Base-by-base conservation (phyloP, 1,139 yeast genomes). In the Scheffersomyces quercinus region DNA sequence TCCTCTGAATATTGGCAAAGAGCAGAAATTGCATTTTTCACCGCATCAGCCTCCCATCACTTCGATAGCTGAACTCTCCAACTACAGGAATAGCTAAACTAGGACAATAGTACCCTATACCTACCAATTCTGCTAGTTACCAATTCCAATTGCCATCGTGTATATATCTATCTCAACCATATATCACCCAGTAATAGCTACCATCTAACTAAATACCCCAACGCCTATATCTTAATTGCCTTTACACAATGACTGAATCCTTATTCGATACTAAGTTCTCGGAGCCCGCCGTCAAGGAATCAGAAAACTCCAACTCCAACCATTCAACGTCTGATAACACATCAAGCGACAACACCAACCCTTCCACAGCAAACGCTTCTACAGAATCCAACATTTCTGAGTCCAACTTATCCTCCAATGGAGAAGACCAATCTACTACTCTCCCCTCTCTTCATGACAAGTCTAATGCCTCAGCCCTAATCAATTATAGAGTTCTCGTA, bases 401-500 rank as follows among this genome's bases (percentile, higher is more conserved):
- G 34, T 47, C 56, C 8, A 13, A 35, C 11, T 16, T 15, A 14
- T 14, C 40, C 9, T 10, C 35, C 7, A 43, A 39, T 28, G 40
- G 36, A 12, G 38, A 39, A 12, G 56, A 50, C 35, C 49, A 48
- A 26, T 52, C 62, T 28, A 58, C 64, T 29, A 45, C 56, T 28
- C 59, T 67, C 48, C 73, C 74, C 2, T 59, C 68, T 31, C 48
- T 66, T 41, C 59, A 59, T 35, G 68, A 65, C 42, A 58, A 54
- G 38, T 53, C 65, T 24, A 61, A 64, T 47, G 59, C 65, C 8
- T 56, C 67, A 11, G 70, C 75, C 5, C 69, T 79, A 44, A 76
- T 80, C 47, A 81, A 81, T 45, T 77, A 73, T 59, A 75, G 97
- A 53, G 80, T 90, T 2, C 73, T 90, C 36, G 88, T 90, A 16